Conservation (phyloP, 1,284 basidiomycete species). For the Ustilago hordei region DNA sequence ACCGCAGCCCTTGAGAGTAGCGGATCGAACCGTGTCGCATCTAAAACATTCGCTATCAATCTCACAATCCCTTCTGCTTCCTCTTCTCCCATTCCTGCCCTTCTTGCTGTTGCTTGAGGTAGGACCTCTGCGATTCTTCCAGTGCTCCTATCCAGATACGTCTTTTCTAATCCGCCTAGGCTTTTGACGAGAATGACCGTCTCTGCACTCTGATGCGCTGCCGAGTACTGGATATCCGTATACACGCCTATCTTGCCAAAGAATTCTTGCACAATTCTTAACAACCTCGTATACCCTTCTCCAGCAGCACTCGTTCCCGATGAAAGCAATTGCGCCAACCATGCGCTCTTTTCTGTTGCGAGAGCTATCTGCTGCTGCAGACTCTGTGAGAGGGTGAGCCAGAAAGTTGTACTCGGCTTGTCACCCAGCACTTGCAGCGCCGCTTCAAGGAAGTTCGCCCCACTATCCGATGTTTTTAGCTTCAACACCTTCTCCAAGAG, state of each 20-base stretch:
- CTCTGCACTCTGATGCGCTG: constrained; percentile 87
- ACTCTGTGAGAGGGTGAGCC: constrained; percentile 79
- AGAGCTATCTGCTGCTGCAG: constrained; percentile 76
- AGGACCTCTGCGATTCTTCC: constrained; percentile 80
- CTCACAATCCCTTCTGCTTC: constrained; percentile 15
- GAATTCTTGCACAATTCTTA: constrained; percentile 93
- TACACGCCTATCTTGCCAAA: constrained; percentile 93
- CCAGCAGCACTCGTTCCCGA: constrained; percentile 71
- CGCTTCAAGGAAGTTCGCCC: constrained; percentile 83
- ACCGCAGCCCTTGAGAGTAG: constrained; percentile 83
- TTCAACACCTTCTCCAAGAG: constrained; percentile 91
- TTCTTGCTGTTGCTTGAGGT: constrained; percentile 71
- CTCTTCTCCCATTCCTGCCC: constrained; percentile 8
- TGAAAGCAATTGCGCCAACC: constrained; percentile 87
- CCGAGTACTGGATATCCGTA: constrained; percentile 89
- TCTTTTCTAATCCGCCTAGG: constrained; percentile 81
- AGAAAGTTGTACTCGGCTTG: constrained; percentile 89
- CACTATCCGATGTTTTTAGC: constrained; percentile 79
- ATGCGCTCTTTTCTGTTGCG: constrained; percentile 80
- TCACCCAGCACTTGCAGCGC: constrained; percentile 80
- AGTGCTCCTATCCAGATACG: constrained; percentile 85
- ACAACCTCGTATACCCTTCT: constrained; percentile 78
- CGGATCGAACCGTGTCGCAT: constrained; percentile 92
- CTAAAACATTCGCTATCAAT: constrained; percentile 85
- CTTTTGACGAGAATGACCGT: constrained; percentile 87